Conservation (phyloP, 305 asterid genomes). For the Petunia hybrid region DNA sequence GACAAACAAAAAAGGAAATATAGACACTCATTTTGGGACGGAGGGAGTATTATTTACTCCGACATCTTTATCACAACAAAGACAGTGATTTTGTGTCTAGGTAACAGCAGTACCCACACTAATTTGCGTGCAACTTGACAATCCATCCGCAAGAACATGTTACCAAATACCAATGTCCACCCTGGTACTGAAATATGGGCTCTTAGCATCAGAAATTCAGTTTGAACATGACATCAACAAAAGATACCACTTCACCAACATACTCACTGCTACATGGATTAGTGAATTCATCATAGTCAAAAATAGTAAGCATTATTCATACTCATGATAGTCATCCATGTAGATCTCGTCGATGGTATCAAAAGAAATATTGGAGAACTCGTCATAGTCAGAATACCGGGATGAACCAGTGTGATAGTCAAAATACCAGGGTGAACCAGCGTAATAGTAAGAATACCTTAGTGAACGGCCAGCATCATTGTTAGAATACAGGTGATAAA, state of each 20-base stretch:
- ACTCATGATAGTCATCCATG: background rate
- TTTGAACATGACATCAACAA: background rate
- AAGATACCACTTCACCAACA: background rate
- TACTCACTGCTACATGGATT: background rate
- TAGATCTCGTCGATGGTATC: background rate
- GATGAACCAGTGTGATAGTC: background rate
- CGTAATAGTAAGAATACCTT: background rate
- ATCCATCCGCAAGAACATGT: no score
- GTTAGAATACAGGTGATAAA: background rate
- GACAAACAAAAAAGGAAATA: no score
- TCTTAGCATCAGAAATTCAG: no score
- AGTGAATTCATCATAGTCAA: background rate
- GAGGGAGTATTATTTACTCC: no score
- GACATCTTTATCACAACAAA: no score
- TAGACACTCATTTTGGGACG: no score
- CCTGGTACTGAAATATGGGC: no score
- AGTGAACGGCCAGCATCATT: background rate
- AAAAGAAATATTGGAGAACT: background rate
- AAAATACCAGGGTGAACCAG: background rate
- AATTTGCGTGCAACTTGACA: no score
- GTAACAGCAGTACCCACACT: no score
- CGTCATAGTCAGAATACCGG: no score
- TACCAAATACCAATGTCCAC: no score
- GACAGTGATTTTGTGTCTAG: no score
- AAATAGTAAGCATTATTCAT: slow-evolving; percentile 21